phyloP scores from a whole-genome alignment of 495 filamentous ascomycete genomes.

The Aspergillus taichungensis region DNA sequence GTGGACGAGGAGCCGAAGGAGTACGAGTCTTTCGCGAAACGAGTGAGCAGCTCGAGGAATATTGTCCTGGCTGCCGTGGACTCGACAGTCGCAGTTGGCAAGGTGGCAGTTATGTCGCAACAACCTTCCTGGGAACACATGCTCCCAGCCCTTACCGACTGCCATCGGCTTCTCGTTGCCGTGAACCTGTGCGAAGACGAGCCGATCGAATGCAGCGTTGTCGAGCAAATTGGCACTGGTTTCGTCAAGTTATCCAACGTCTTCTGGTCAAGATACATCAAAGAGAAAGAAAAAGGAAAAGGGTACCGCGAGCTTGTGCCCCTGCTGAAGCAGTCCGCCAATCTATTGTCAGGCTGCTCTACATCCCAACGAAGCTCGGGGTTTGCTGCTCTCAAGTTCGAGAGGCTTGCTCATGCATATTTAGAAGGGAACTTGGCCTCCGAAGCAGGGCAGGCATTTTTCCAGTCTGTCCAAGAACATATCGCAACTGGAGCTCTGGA shows the following conservation, averaged over 20 bases:
- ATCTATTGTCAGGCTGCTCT: conserved; percentile 31
- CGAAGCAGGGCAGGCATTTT: conserved; percentile 33
- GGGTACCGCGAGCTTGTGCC: conserved; percentile 27
- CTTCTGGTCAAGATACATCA: conserved; percentile 59
- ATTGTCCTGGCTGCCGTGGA: conserved; percentile 35
- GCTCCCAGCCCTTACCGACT: conserved; percentile 29
- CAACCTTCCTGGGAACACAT: conserved; percentile 33
- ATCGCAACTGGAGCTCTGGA: conserved; percentile 36
- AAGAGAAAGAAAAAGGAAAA: conserved; percentile 35
- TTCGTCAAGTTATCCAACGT: conserved; percentile 62
- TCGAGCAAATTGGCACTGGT: conserved; percentile 18
- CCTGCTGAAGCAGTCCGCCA: conserved; percentile 42
- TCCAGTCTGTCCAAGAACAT: conserved; percentile 37
- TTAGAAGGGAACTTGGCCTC: conserved; percentile 25
- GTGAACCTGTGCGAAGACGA: conserved; percentile 26
- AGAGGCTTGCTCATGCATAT: conserved; percentile 42
- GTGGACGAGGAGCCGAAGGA: conserved; percentile 25
- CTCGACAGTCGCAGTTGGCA: conserved; percentile 33
- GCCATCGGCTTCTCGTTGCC: conserved; percentile 25
- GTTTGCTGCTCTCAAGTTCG: conserved; percentile 45
- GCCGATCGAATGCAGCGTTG: conserved; percentile 7
- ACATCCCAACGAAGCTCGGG: conserved; percentile 35
- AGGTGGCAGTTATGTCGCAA: conserved; percentile 31
- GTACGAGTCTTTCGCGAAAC: conserved; percentile 20
- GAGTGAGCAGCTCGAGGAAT: conserved; percentile 23